phyloP scores from a whole-genome alignment of 176 grass and related monocot species.

The Bothriochloa decipiens region DNA sequence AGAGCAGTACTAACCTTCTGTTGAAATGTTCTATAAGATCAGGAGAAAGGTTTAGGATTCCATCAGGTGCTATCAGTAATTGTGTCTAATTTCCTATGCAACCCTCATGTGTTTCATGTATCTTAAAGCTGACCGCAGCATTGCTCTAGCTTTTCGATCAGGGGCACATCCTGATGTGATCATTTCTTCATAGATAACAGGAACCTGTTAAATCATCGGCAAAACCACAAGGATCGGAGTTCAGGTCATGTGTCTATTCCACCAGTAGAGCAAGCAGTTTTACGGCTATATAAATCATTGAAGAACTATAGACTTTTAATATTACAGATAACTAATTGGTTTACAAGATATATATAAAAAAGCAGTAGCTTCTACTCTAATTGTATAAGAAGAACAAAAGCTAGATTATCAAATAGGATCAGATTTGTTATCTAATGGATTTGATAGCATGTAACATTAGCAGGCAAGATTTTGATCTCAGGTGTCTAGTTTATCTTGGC shows the following conservation, averaged over 20 bases:
- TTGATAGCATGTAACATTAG: neutral
- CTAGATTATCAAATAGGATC: neutral
- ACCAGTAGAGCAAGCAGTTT: neutral
- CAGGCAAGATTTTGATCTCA: slow-evolving; percentile 18
- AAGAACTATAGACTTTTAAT: neutral
- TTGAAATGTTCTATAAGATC: slow-evolving; percentile 25
- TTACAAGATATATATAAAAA: neutral
- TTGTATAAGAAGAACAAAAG: slow-evolving; percentile 21
- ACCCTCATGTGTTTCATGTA: slow-evolving; percentile 79
- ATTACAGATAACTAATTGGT: slow-evolving; percentile 12
- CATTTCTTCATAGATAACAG: slow-evolving; percentile 96
- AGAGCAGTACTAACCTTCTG: slow-evolving; percentile 37
- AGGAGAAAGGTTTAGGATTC: slow-evolving; percentile 4
- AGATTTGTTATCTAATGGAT: neutral
- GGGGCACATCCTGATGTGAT: slow-evolving; percentile 87
- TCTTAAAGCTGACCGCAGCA: slow-evolving; percentile 87
- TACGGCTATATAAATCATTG: neutral
- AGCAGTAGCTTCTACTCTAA: neutral
- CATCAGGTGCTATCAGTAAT: slow-evolving; percentile 16
- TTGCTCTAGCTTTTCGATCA: slow-evolving; percentile 94
- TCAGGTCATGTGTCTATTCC: slow-evolving; percentile 22
- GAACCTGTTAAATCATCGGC: slow-evolving; percentile 60
- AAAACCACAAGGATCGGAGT: slow-evolving; percentile 8
- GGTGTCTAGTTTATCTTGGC: neutral
- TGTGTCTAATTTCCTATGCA: slow-evolving; percentile 37